Conservation (phyloP, 192 early-diverging fungal species). For the Entrophospora sp. region DNA sequence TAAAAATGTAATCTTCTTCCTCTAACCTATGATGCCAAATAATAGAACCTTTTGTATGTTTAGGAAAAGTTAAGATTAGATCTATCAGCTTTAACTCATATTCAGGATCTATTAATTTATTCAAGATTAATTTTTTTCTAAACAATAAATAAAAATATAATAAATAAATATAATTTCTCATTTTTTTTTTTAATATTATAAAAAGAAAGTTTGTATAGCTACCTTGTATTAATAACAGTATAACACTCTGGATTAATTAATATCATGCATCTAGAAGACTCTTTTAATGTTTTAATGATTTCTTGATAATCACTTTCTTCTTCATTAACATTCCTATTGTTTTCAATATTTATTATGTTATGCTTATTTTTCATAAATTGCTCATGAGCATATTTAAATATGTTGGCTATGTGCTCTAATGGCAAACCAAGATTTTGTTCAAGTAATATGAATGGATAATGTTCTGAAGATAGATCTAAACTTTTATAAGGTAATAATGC, state of each 20-base stretch:
- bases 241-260: conserved; percentile 43
- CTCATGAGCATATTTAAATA: conserved; percentile 11
- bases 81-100: conserved; percentile 35
- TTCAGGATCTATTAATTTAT: conserved; percentile 19
- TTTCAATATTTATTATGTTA: no score
- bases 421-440: conserved; percentile 11
- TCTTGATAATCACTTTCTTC: neutral
- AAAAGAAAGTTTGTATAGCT: neutral
- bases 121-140: conserved; percentile 37
- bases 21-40: conserved; percentile 48
- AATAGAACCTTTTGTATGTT: conserved; percentile 39
- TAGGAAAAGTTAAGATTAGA: conserved; percentile 39
- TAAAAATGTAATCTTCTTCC: neutral
- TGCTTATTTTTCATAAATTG: neutral
- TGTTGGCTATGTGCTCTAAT: neutral
- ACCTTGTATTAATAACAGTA: conserved; percentile 42
- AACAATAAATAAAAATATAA: neutral
- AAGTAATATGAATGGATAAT: conserved; percentile 6
- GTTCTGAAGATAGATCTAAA: neutral
- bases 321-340: neutral
- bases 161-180: neutral
- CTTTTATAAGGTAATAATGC: conserved; percentile 7
- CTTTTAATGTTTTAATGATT: neutral
- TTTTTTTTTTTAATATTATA: neutral
- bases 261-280: conserved; percentile 31